phyloP scores from a whole-genome alignment of 345 rosid genomes.

The Chamaenerion angustifolium region DNA sequence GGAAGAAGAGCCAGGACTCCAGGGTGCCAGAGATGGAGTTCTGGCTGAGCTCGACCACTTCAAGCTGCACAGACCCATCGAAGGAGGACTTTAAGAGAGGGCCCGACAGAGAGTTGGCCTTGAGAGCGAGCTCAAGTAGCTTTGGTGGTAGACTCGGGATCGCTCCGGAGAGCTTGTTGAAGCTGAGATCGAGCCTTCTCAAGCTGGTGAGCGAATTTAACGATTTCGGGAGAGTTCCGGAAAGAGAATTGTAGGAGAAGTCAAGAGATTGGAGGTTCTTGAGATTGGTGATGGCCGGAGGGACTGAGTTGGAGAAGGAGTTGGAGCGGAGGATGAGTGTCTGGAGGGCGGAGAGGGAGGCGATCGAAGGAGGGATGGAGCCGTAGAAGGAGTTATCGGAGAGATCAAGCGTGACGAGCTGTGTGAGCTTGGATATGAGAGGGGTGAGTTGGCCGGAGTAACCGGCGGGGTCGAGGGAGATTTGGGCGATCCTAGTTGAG shows the following conservation, averaged over 20 bases:
- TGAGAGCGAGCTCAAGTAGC: slow-evolving; percentile 50
- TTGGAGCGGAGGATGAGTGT: slow-evolving; percentile 51
- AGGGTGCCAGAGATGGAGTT: slow-evolving; percentile 62
- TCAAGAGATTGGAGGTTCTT: slow-evolving; percentile 40
- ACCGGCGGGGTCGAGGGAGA: slow-evolving; percentile 72
- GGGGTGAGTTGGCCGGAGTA: slow-evolving; percentile 75
- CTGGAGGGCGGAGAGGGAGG: slow-evolving; percentile 41
- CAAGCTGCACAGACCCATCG: slow-evolving; percentile 44
- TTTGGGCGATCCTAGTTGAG: slow-evolving; percentile 15
- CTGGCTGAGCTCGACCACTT: slow-evolving; percentile 66
- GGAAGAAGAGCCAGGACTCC: slow-evolving; percentile 57
- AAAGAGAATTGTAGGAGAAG: slow-evolving; percentile 47
- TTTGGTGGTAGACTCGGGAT: slow-evolving; percentile 49
- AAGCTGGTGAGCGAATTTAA: slow-evolving; percentile 17
- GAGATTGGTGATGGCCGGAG: slow-evolving; percentile 29
- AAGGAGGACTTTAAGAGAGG: slow-evolving; percentile 31
- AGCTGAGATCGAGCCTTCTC: slow-evolving; percentile 58
- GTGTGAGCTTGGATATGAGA: slow-evolving; percentile 40
- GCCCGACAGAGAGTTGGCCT: slow-evolving; percentile 59
- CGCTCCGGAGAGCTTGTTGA: slow-evolving; percentile 54
- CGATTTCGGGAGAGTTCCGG: slow-evolving; percentile 43
- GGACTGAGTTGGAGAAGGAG: slow-evolving; percentile 51
- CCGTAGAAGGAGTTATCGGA: slow-evolving; percentile 65
- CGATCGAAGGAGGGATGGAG: slow-evolving; percentile 42
- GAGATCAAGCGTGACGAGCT: slow-evolving; percentile 50